Evolutionary conservation across 225 moss, liverwort and hornwort species (phyloP).

Genomic region (Ulota crispa): DNA sequence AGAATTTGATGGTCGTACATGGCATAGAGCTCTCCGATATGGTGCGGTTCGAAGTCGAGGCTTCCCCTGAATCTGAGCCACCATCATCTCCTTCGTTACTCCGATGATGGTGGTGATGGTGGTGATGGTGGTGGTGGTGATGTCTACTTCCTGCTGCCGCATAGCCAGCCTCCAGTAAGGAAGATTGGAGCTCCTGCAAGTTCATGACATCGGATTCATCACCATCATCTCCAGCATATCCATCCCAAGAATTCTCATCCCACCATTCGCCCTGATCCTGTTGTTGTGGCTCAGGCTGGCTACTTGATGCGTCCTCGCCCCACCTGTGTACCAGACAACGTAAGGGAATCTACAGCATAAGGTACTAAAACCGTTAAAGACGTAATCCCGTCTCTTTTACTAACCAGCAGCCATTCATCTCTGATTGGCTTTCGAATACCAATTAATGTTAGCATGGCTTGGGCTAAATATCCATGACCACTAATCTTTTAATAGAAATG

Average conservation of each 20-base stretch:
- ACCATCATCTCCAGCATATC: conserved; percentile 44
- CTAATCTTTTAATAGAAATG: background rate
- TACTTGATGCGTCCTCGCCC: conserved; percentile 63
- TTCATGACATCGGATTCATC: conserved; percentile 56
- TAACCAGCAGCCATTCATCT: background rate
- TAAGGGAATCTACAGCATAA: background rate
- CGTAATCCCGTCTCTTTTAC: background rate
- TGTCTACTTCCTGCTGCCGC: conserved; percentile 56
- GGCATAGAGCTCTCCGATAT: conserved; percentile 46
- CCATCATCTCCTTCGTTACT: conserved; percentile 28
- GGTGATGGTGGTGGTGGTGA: conserved; percentile 23
- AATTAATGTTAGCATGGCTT: background rate
- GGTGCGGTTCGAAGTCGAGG: conserved; percentile 42
- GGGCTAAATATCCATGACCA: background rate
- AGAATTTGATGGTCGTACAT: conserved; percentile 33
- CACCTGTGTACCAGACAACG: conserved; percentile 35
- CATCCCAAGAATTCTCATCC: conserved; percentile 67
- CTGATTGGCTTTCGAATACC: background rate
- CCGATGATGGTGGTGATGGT: conserved; percentile 13
- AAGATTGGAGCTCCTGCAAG: conserved; percentile 67
- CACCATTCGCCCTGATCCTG: conserved; percentile 60
- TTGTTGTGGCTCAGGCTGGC: conserved; percentile 38
- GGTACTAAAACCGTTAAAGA: background rate
- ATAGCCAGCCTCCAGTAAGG: conserved; percentile 75
- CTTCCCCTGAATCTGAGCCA: conserved; percentile 42